These are phyloP conservation scores for Aureobasidium sp. DNA, from an alignment of 2,329 filamentous ascomycete genomes.

Conservation along the genomic window DNA sequence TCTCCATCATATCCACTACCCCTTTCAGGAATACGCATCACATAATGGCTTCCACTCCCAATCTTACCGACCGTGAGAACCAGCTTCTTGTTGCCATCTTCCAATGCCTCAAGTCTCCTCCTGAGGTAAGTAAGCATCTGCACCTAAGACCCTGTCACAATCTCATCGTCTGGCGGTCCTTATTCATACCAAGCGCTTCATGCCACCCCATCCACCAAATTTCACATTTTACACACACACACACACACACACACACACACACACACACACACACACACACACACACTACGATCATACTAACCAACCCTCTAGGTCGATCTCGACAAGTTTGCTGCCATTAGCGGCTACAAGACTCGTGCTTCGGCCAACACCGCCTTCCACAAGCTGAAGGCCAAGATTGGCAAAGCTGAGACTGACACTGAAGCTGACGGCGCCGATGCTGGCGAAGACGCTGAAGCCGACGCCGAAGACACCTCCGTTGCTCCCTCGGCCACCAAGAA, in stretches of 20 bases:
- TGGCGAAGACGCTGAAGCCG: neutral
- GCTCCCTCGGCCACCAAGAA: neutral
- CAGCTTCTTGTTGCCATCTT: neutral
- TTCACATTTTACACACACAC: neutral
- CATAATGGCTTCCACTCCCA: neutral
- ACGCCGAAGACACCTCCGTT: neutral
- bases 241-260: too few species aligned
- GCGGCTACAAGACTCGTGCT: constrained; percentile 16
- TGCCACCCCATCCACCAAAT: neutral
- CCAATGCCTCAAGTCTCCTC: neutral
- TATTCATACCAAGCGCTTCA: neutral
- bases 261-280: neutral
- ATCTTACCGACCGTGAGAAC: neutral
- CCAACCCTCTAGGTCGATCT: constrained; percentile 16
- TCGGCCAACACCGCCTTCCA: constrained; percentile 29
- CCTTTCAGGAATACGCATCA: neutral
- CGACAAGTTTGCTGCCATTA: constrained; percentile 15
- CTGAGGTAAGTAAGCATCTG: neutral
- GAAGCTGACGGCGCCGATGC: neutral
- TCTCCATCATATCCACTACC: neutral
- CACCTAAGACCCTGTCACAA: too few species aligned
- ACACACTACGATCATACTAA: neutral
- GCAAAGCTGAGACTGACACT: neutral
- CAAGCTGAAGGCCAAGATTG: constrained; percentile 59
- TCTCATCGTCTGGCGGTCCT: neutral